Conservation (phyloP, 2,329 filamentous ascomycete species). For the Graphium sp. region DNA sequence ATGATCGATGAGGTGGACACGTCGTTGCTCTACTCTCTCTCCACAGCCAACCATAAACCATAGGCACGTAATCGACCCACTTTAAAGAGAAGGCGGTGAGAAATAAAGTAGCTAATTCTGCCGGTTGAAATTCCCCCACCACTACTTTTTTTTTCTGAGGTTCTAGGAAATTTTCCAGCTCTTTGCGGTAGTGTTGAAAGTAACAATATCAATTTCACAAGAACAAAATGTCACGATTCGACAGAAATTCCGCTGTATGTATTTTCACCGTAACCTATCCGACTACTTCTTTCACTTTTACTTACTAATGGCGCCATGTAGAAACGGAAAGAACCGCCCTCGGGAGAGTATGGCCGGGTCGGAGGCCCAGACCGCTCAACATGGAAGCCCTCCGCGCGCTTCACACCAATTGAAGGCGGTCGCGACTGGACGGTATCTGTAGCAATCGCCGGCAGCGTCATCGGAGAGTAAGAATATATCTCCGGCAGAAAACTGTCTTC, state of each 20-base stretch:
- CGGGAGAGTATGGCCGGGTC: constrained; percentile 20
- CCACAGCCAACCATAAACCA: no score
- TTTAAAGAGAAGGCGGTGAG: constrained; percentile 10
- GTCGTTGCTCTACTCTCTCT: no score
- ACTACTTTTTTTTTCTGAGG: constrained; percentile 6
- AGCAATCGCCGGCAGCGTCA: constrained; percentile 62
- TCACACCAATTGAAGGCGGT: constrained; percentile 42
- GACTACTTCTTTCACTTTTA: neutral
- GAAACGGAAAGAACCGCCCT: constrained; percentile 33
- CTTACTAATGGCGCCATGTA: constrained; percentile 9
- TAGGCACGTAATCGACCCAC: constrained; percentile 5
- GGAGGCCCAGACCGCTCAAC: constrained; percentile 29
- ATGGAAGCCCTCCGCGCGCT: constrained; percentile 49
- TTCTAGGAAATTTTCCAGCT: constrained; percentile 4
- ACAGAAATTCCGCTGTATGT: no score
- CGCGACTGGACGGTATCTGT: constrained; percentile 61
- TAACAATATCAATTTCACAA: constrained; percentile 2
- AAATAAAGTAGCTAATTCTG: constrained; percentile 7
- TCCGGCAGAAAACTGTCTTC: neutral
- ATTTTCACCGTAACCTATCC: neutral
- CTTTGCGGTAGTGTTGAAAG: neutral
- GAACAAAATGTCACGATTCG: constrained; percentile 15
- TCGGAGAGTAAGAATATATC: constrained; percentile 42
- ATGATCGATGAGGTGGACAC: no score
- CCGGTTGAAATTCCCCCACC: constrained; percentile 7